Percentiles rank a stretch among this genome's conserved stretches.
These are phyloP conservation scores for Trichoderma asperelloides DNA, from an alignment of 495 filamentous ascomycete species.

Conservation along the genomic window DNA sequence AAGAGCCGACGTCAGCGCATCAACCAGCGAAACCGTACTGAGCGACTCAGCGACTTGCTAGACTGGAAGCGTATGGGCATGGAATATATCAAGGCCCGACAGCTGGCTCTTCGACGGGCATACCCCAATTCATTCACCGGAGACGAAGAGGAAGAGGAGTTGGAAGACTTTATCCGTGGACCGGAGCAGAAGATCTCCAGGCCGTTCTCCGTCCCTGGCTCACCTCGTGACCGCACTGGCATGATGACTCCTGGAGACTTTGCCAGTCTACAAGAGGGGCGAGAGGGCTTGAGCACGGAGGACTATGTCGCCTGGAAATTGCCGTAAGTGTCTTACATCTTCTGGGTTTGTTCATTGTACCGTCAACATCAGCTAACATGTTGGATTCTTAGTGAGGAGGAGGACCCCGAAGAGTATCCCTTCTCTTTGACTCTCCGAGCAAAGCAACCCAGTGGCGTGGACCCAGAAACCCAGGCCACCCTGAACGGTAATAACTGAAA, in stretches of 20 bases:
- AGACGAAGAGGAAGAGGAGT: conserved; percentile 51
- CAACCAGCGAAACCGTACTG: conserved; percentile 97
- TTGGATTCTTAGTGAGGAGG: conserved; percentile 64
- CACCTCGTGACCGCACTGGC: conserved; percentile 78
- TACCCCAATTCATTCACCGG: conserved; percentile 79
- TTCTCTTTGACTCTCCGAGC: conserved; percentile 77
- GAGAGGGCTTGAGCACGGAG: conserved; percentile 88
- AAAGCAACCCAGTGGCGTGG: conserved; percentile 21
- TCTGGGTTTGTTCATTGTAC: background rate
- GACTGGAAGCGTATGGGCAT: conserved; percentile 99
- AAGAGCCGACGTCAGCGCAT: conserved; percentile 95
- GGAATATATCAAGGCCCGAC: conserved; percentile 97
- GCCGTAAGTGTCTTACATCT: conserved; percentile 62
- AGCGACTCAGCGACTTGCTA: conserved; percentile 84
- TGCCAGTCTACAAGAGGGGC: conserved; percentile 87
- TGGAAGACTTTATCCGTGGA: conserved; percentile 71
- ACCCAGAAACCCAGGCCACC: background rate
- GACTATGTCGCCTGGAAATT: conserved; percentile 98
- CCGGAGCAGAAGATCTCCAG: conserved; percentile 88
- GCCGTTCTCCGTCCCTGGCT: conserved; percentile 87
- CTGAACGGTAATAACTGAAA: background rate
- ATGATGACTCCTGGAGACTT: conserved; percentile 99
- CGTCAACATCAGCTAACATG: conserved; percentile 12
- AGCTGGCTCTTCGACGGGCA: conserved; percentile 82
- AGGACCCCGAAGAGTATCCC: conserved; percentile 87